A percentile compares a stretch with the other conserved stretches of the same genome.
Conservation (phyloP, 352 stramenopile species). For the Phytopythium oedochilum region DNA sequence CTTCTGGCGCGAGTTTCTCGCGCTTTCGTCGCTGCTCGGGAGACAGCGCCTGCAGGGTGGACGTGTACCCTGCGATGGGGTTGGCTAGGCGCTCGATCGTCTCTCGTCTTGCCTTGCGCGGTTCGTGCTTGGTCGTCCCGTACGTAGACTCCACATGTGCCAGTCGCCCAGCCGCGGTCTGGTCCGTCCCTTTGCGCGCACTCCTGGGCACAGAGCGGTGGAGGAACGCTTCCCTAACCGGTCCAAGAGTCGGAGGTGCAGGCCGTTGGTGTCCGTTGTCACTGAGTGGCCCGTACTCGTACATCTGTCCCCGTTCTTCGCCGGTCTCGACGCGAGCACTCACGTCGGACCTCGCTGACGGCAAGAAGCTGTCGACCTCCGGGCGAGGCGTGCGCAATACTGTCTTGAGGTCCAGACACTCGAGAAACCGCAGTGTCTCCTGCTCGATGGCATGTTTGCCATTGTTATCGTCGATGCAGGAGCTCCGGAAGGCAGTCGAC, state of each 20-base stretch:
- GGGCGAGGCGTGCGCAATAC: slow-evolving; percentile 54
- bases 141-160: slow-evolving; percentile 64
- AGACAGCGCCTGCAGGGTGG: slow-evolving; percentile 58
- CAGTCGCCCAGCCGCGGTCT: slow-evolving; percentile 18
- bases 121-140: slow-evolving; percentile 36
- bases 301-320: background rate
- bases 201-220: slow-evolving; percentile 2
- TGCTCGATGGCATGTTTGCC: slow-evolving; percentile 22
- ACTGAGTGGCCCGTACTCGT: background rate
- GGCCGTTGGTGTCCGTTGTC: background rate
- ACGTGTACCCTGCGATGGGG: slow-evolving; percentile 61
- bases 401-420: slow-evolving; percentile 58
- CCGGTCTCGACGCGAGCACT: background rate
- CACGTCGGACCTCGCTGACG: background rate
- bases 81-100: slow-evolving; percentile 65
- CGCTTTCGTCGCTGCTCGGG: slow-evolving; percentile 48
- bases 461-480: slow-evolving; percentile 9
- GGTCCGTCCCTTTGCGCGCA: background rate
- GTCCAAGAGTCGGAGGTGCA: background rate
- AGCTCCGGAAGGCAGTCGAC: background rate
- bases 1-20: slow-evolving; percentile 19
- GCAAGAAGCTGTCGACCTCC: slow-evolving; percentile 45
- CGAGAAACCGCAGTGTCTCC: slow-evolving; percentile 50
- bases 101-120: slow-evolving; percentile 44
- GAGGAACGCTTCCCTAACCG: background rate